Evolutionary conservation across 2,329 filamentous ascomycete species (phyloP).

Genomic region (Apiospora malaysiana): DNA sequence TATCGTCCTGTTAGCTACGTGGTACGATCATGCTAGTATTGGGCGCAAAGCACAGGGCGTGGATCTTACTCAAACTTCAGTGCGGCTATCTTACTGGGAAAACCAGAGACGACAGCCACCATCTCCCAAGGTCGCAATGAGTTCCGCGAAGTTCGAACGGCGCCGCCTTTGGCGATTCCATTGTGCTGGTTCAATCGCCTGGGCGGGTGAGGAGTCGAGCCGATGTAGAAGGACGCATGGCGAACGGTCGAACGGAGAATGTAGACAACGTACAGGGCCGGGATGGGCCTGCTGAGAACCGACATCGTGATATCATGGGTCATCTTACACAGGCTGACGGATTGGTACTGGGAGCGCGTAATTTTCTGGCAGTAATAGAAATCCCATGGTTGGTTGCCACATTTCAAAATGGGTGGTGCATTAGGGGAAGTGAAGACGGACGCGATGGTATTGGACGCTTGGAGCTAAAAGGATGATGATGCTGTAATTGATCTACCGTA

Average conservation of each 20-base stretch:
- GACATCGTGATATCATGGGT: slow-evolving; percentile 42
- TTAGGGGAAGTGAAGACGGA: not conserved
- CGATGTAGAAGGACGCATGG: slow-evolving; percentile 79
- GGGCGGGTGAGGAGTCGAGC: slow-evolving; percentile 87
- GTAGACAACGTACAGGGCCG: slow-evolving; percentile 92
- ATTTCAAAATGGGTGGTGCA: not conserved
- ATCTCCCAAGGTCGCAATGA: slow-evolving; percentile 88
- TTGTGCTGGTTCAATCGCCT: slow-evolving; percentile 92
- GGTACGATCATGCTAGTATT: not conserved
- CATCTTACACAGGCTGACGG: not conserved
- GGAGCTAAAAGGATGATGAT: not conserved
- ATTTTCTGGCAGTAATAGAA: not conserved
- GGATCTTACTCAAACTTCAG: slow-evolving; percentile 83
- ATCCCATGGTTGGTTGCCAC: not conserved
- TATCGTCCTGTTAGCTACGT: slow-evolving; percentile 27
- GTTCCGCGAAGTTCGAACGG: slow-evolving; percentile 72
- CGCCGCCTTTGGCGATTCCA: slow-evolving; percentile 81
- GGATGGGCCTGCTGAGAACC: slow-evolving; percentile 64
- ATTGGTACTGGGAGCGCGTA: not conserved
- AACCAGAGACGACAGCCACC: slow-evolving; percentile 84
- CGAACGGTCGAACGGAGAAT: slow-evolving; percentile 82
- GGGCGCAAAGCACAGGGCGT: not conserved
- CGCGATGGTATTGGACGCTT: not conserved
- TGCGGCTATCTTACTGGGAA: slow-evolving; percentile 84
- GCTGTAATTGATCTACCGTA: not conserved